Evolutionary conservation across 352 stramenopile species (phyloP).

Genomic region (Phytophthora pseudosyringae): DNA sequence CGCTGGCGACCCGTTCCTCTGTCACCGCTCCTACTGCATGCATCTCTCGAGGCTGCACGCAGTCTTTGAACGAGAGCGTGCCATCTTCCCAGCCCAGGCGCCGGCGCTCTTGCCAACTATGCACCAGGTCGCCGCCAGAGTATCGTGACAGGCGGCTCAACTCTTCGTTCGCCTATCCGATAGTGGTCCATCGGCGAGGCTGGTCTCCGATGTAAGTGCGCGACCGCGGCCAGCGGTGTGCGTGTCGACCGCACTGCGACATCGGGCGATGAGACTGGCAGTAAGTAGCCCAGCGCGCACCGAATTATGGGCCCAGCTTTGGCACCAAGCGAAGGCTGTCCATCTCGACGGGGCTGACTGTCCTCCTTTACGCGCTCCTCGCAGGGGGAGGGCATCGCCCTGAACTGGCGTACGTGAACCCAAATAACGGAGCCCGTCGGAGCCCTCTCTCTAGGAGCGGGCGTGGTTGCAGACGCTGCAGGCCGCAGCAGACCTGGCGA

Average conservation of each 20-base stretch:
- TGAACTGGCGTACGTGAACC: conserved; percentile 2
- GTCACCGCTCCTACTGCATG: conserved; percentile 3
- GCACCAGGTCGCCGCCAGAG: not conserved
- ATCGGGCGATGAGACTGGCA: not conserved
- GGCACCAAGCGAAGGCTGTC: conserved; percentile 2
- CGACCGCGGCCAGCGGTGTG: not conserved
- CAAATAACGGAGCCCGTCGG: conserved; percentile 18
- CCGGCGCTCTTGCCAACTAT: not conserved
- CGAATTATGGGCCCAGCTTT: not conserved
- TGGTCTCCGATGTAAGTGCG: not conserved
- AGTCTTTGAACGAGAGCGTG: not conserved
- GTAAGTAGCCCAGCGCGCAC: not conserved
- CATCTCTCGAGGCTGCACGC: not conserved
- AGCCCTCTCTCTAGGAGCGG: not conserved
- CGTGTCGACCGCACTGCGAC: not conserved
- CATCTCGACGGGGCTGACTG: conserved; percentile 5
- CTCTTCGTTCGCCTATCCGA: conserved; percentile 18
- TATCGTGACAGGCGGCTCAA: conserved; percentile 4
- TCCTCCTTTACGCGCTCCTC: conserved; percentile 10
- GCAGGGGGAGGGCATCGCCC: conserved; percentile 4
- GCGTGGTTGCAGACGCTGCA: conserved; percentile 3
- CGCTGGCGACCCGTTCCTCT: conserved; percentile 10
- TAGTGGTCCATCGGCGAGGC: conserved; percentile 5
- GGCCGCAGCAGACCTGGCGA: conserved; percentile 14
- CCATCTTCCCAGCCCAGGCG: not conserved